Evolutionary conservation across 2,329 filamentous ascomycete species (phyloP), one percentile per base, ranked within the genome.

Genomic region (Sclerotiophoma versabilis): DNA sequence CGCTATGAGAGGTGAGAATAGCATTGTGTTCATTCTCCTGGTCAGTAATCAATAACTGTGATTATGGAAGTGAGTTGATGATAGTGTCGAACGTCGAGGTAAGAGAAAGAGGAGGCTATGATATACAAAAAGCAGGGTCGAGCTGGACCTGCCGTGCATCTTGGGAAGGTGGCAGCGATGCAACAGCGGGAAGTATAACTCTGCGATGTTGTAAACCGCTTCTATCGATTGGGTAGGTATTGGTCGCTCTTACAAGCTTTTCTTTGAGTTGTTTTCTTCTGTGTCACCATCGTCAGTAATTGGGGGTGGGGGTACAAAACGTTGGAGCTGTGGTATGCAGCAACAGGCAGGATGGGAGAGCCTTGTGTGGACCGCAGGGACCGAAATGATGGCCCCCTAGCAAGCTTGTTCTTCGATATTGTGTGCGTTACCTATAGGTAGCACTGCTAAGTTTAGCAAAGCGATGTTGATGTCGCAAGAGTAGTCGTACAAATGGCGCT

Each of bases 381-480:
- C 29, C 27, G 23, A 37, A 33, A 46, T 12, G 4, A 33, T 10
- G 14, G 11, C 23, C 3, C 34, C 22, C 19, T 19, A 29, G 4
- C 23, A 17, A 26, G 19, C 19, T 34, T 22, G 22, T 15, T 38
- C 11, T 27, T 26, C 15, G 9, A 12, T 20, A 29, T 30, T 19
- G 27, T 45, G 9, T 45, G 34, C 29, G 34, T 37, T 46, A 54
- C 39, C 27, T 36, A 30, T 41, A 36, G 51, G 51, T 49, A 45
- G 34, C 51, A 54, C 45, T 23, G 27, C 29, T 44, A 36, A 29
- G 43, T 45, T 34, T 29, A 39, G 34, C 39, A 38, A 44, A n/a
- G 25, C 38, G 14, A 32, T 15, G n/a, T 20, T 44, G 27, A 45
- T 23, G 41, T 54, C 19, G 51, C 29, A 46, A 36, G 30, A 36